Conservation (phyloP, 768 basidiomycete species). For the Calocybe gangraenosa region DNA sequence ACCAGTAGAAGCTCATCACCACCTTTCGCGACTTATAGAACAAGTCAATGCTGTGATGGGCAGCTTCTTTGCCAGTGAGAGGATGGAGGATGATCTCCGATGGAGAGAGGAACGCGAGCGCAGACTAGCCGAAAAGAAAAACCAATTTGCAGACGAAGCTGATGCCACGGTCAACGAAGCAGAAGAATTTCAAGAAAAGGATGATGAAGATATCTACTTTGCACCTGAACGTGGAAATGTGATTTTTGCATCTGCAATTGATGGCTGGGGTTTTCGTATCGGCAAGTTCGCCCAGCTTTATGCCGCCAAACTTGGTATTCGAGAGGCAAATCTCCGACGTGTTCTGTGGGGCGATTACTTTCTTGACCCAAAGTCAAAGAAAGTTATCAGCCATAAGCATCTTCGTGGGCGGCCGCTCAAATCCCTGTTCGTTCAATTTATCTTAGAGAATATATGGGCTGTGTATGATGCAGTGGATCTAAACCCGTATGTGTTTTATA, state of each 20-base stretch:
- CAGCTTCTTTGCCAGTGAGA: slow-evolving; percentile 87
- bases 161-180: slow-evolving; percentile 55
- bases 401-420: slow-evolving; percentile 84
- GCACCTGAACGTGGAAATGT: slow-evolving; percentile 95
- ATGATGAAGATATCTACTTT: slow-evolving; percentile 97
- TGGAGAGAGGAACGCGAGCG: slow-evolving; percentile 93
- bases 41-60: slow-evolving; percentile 99
- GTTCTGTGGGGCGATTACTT: slow-evolving; percentile 98
- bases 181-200: slow-evolving; percentile 86
- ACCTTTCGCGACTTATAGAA: slow-evolving; percentile 89
- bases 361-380: slow-evolving; percentile 93
- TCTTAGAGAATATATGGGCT: slow-evolving; percentile 96
- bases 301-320: slow-evolving; percentile 84
- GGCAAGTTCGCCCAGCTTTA: slow-evolving; percentile 93
- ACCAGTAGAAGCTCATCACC: slow-evolving; percentile 91
- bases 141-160: slow-evolving; percentile 60
- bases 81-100: slow-evolving; percentile 94
- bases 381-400: slow-evolving; percentile 88
- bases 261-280: slow-evolving; percentile 96
- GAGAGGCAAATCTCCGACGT: slow-evolving; percentile 77
- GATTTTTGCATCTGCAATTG: slow-evolving; percentile 91
- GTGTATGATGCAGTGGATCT: slow-evolving; percentile 88
- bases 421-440: slow-evolving; percentile 95
- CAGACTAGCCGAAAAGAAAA: slow-evolving; percentile 73
- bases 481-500: slow-evolving; percentile 69